Evolutionary conservation across 2,329 filamentous ascomycete species (phyloP), one percentile per base, ranked within the genome.

Genomic region (Aschersonia sp.): DNA sequence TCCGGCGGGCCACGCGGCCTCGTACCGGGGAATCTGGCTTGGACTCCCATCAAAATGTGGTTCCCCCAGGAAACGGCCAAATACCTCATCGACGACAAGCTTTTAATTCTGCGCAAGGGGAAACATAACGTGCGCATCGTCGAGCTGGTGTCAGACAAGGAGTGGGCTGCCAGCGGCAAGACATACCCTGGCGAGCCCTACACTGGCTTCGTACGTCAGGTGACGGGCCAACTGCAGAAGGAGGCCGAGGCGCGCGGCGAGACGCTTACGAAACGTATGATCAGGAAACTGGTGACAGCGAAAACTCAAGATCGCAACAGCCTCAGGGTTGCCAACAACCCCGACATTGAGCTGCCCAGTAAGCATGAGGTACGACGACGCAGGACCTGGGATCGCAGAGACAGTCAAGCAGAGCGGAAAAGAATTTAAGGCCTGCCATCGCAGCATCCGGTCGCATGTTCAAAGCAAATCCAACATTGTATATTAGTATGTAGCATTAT

Each of bases 121-220:
- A 81, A 80, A 65, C 73, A 79, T 62, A 78, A 81, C 51, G 61
- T 83, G 43, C 73, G 77, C 43, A 70, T 81, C 52, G 67, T 83
- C 46, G 68, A 81, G 61, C 66, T 83, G 51, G 65, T 83, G 32
- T 65, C 62, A 51, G 75, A 83, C 56, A 66, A 74, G 44, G 71
- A 71, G 50, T 81, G 73, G 69, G 55, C 61, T 41, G 56, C 53
- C 5, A 70, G 66, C 48, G 76, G 76, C 31, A 49, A 65, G 51
- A 62, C 62, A 14, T 80, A 80, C 58, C 69, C 72, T 1, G 77
- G 77, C 43, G 65, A 77, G 62, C 66, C 71, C 0, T 65, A 56
- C 54, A 74, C 67, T 6, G 76, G 76, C 45, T 53, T 59, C 30
- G 55, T 76, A 14, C 69, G 76, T 41, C 54, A 61, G 45, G 57